phyloP scores from a whole-genome alignment of 805 yeast species.

The Starmera caribaea region DNA sequence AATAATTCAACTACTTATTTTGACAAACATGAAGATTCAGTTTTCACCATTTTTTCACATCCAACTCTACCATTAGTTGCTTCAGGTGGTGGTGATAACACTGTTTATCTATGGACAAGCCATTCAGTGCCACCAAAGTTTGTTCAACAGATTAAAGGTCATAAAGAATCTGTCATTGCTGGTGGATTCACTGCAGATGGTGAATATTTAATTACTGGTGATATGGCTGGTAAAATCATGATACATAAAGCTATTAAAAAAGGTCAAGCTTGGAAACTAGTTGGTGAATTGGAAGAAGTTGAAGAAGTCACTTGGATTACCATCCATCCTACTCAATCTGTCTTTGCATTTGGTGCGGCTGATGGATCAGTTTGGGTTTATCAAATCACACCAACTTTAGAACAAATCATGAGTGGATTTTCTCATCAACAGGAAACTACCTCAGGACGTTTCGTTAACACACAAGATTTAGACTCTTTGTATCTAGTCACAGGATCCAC shows the following conservation, averaged over 20 bases:
- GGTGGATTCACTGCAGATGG: slow-evolving; percentile 85
- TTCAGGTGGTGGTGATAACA: slow-evolving; percentile 94
- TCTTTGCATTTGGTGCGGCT: slow-evolving; percentile 84
- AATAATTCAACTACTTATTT: slow-evolving; percentile 87
- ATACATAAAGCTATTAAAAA: slow-evolving; percentile 63
- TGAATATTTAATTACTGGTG: slow-evolving; percentile 73
- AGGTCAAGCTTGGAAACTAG: slow-evolving; percentile 74
- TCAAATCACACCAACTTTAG: slow-evolving; percentile 52
- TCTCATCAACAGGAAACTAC: slow-evolving; percentile 77
- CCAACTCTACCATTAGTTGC: slow-evolving; percentile 78
- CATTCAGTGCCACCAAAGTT: slow-evolving; percentile 77
- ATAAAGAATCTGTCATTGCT: slow-evolving; percentile 78
- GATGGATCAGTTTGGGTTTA: slow-evolving; percentile 96
- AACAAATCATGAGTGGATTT: slow-evolving; percentile 69
- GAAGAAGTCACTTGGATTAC: slow-evolving; percentile 84
- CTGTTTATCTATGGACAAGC: slow-evolving; percentile 87
- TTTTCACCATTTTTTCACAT: slow-evolving; percentile 73
- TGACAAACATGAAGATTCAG: slow-evolving; percentile 83
- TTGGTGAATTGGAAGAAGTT: slow-evolving; percentile 70
- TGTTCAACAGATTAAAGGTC: slow-evolving; percentile 69
- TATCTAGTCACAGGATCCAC: slow-evolving; percentile 69
- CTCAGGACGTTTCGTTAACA: slow-evolving; percentile 63
- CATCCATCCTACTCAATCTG: slow-evolving; percentile 67
- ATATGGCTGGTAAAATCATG: slow-evolving; percentile 84
- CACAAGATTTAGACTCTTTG: slow-evolving; percentile 46